Evolutionary conservation across 1,139 yeast genomes (phyloP).

Genomic region (Candida albicans): DNA sequence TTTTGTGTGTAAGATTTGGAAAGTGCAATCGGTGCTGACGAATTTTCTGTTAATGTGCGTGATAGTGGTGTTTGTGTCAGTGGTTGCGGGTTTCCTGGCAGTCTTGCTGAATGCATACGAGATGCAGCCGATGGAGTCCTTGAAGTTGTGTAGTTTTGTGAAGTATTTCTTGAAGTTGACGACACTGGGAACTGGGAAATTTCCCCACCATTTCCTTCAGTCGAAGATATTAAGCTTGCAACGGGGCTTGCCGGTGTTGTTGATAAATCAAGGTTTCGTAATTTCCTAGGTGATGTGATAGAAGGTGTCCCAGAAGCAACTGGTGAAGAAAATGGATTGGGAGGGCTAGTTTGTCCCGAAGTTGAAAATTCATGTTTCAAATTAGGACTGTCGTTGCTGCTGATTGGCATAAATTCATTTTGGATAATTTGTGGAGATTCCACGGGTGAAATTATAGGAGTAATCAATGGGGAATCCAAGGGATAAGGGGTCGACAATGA

Average conservation of each 20-base stretch:
- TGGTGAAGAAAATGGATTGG: neutral
- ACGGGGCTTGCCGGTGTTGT: neutral
- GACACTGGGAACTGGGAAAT: no score
- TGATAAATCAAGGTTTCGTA: neutral
- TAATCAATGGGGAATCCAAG: slow-evolving; percentile 3
- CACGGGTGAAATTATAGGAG: slow-evolving; percentile 11
- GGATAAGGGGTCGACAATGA: slow-evolving; percentile 8
- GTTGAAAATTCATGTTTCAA: neutral
- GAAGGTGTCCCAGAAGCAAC: neutral
- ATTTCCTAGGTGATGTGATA: neutral
- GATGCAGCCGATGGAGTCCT: slow-evolving; percentile 5
- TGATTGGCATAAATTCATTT: slow-evolving; percentile 9
- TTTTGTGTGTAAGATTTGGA: slow-evolving; percentile 5
- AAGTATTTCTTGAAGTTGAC: neutral
- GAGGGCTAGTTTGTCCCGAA: neutral
- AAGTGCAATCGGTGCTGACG: slow-evolving; percentile 1
- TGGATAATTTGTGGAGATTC: slow-evolving; percentile 11
- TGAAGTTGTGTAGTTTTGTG: neutral
- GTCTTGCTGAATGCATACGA: slow-evolving; percentile 4
- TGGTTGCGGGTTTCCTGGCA: neutral
- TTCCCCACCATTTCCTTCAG: no score
- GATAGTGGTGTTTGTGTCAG: slow-evolving; percentile 2
- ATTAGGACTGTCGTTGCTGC: slow-evolving; percentile 2
- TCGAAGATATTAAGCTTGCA: no score
- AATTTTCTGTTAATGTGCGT: slow-evolving; percentile 3